Evolutionary conservation across 805 yeast genomes (phyloP).

Genomic region (Ogataea methylovora): DNA sequence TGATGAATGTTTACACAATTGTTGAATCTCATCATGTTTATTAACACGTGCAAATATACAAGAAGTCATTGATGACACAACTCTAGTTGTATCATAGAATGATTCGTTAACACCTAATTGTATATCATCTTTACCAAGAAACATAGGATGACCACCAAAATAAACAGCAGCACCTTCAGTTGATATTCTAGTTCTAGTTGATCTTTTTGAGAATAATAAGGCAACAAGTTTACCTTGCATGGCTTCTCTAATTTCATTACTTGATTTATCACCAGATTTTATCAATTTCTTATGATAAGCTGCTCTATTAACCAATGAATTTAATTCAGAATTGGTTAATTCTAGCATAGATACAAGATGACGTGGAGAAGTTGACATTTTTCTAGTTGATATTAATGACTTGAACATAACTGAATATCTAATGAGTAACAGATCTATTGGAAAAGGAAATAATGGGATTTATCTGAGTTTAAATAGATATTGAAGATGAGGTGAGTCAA

Average conservation of each 20-base stretch:
- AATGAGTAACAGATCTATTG: no score
- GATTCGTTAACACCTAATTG: constrained; percentile 95
- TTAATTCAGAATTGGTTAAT: constrained; percentile 64
- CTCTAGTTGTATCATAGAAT: constrained; percentile 79
- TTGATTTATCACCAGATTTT: constrained; percentile 40
- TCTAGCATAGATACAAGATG: constrained; percentile 82
- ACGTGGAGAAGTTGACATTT: constrained; percentile 30
- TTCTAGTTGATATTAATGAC: no score
- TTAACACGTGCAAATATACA: constrained; percentile 95
- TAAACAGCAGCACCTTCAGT: constrained; percentile 90
- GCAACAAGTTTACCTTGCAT: constrained; percentile 79
- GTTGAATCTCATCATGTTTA: constrained; percentile 72
- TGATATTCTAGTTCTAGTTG: constrained; percentile 92
- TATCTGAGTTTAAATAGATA: no score
- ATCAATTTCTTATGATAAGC: constrained; percentile 55
- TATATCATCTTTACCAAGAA: constrained; percentile 91
- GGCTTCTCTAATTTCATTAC: constrained; percentile 35
- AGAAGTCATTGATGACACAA: constrained; percentile 93
- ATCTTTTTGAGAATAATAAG: constrained; percentile 79
- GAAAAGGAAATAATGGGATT: no score
- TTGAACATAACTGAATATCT: no score
- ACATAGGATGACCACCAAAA: constrained; percentile 95
- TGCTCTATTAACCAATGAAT: constrained; percentile 67
- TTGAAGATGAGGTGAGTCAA: no score
- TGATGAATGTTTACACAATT: constrained; percentile 65